These are phyloP conservation scores for Neurospora terricola DNA, from an alignment of 495 filamentous ascomycete genomes.

Conservation along the genomic window DNA sequence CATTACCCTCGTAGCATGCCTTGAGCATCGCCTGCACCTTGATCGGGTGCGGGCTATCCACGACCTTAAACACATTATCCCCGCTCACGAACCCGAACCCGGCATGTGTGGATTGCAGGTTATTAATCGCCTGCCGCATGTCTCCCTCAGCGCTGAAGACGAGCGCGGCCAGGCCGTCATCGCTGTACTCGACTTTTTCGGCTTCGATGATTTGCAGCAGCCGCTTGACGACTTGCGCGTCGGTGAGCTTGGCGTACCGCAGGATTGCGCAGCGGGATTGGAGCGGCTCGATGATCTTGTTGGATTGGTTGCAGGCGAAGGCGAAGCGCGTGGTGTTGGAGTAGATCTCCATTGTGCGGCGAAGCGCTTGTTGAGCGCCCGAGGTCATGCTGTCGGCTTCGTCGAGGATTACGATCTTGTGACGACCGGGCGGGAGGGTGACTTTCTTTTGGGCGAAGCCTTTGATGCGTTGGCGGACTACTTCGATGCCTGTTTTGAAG, in stretches of 20 bases:
- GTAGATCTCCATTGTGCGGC: slow-evolving; percentile 99
- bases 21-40: slow-evolving; percentile 98
- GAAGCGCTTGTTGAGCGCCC: slow-evolving; percentile 90
- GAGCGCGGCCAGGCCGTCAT: slow-evolving; percentile 89
- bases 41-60: slow-evolving; percentile 93
- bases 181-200: slow-evolving; percentile 76
- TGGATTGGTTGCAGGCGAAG: slow-evolving; percentile 96
- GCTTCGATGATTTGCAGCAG: slow-evolving; percentile 85
- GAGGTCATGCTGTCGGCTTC: slow-evolving; percentile 98
- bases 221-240: slow-evolving; percentile 82
- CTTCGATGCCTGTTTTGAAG: slow-evolving; percentile 64
- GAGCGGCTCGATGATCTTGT: slow-evolving; percentile 98
- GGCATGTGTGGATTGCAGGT: slow-evolving; percentile 88
- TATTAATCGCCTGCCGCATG: slow-evolving; percentile 99
- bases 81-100: slow-evolving; percentile 95
- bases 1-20: slow-evolving; percentile 82
- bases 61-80: slow-evolving; percentile 97
- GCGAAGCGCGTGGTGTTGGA: slow-evolving; percentile 93
- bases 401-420: slow-evolving; percentile 96
- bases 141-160: slow-evolving; percentile 97
- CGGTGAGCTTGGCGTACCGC: slow-evolving; percentile 84
- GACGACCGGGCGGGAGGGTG: slow-evolving; percentile 78
- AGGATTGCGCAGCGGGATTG: slow-evolving; percentile 96
- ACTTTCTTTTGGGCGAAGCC: slow-evolving; percentile 99
- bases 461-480: slow-evolving; percentile 97